Conservation (phyloP, 257 asterid species). For the Capsicum chinense region DNA sequence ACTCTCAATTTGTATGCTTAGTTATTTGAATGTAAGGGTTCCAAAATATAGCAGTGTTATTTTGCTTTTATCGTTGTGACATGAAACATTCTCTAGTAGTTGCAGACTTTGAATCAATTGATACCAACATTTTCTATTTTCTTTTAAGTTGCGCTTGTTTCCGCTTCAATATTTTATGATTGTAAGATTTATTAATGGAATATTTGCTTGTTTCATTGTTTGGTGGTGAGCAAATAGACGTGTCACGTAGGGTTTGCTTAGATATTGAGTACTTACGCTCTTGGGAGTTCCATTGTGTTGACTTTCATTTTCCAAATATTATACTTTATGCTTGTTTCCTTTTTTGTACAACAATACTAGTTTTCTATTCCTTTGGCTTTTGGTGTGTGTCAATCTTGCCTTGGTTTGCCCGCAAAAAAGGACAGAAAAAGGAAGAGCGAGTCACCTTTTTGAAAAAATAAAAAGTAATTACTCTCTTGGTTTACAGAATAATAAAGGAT, state of each 20-base stretch:
- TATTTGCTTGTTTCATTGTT: neutral
- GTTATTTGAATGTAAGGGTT: neutral
- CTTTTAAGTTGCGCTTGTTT: neutral
- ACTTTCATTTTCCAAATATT: neutral
- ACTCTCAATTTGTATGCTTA: neutral
- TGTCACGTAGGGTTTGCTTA: neutral
- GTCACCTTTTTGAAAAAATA: neutral
- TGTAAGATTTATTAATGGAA: neutral
- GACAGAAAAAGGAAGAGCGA: neutral
- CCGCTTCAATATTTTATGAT: neutral
- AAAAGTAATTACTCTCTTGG: neutral
- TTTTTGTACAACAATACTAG: neutral
- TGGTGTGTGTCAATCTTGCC: neutral
- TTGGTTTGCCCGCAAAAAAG: no score
- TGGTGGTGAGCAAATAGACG: neutral
- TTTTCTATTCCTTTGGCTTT: neutral
- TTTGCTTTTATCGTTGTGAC: neutral
- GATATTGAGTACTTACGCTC: no score
- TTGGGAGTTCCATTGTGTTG: neutral
- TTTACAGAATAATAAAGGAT: neutral
- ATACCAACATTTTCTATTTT: no score
- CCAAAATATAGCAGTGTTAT: neutral
- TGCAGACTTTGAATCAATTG: neutral
- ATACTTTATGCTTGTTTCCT: neutral
- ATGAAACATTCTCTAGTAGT: neutral